A percentile compares a stretch with the other conserved stretches of the same genome.
phyloP scores from a whole-genome alignment of 768 basidiomycete species.

The Hygrocybe coccinea region DNA sequence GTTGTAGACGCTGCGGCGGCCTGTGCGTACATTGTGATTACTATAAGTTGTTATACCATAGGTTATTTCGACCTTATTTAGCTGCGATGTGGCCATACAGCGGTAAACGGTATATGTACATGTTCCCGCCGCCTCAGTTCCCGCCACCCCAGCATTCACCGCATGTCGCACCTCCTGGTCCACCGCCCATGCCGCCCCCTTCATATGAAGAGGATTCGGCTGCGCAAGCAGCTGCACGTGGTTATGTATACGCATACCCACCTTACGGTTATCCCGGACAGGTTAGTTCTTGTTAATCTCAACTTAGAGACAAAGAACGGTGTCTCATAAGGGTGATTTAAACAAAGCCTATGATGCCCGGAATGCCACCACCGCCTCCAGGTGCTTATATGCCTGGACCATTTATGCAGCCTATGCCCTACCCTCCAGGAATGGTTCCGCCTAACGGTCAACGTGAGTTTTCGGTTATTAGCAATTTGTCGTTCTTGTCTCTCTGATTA shows the following conservation, averaged over 20 bases:
- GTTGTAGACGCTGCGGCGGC: slow-evolving; percentile 70
- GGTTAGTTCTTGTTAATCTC: slow-evolving; percentile 36
- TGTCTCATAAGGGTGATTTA: background rate
- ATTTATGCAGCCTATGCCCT: slow-evolving; percentile 83
- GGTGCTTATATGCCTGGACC: slow-evolving; percentile 74
- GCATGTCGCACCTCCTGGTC: slow-evolving; percentile 62
- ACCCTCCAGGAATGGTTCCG: slow-evolving; percentile 73
- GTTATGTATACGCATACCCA: slow-evolving; percentile 70
- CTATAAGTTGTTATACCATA: background rate
- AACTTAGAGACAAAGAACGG: slow-evolving; percentile 1
- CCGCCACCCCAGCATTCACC: slow-evolving; percentile 61
- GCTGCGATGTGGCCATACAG: slow-evolving; percentile 82
- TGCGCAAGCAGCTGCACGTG: slow-evolving; percentile 51
- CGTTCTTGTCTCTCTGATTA: background rate
- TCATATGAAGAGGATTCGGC: slow-evolving; percentile 76
- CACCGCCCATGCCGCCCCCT: slow-evolving; percentile 66
- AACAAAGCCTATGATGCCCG: slow-evolving; percentile 76
- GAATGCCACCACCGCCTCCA: slow-evolving; percentile 77
- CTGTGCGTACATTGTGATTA: slow-evolving; percentile 46
- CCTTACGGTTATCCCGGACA: slow-evolving; percentile 76
- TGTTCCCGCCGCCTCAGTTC: slow-evolving; percentile 63
- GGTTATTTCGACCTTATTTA: slow-evolving; percentile 23
- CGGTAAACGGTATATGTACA: slow-evolving; percentile 77
- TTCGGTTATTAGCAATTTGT: background rate
- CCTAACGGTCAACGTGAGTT: slow-evolving; percentile 43